A percentile compares a stretch with the other conserved stretches of the same genome.
Evolutionary conservation across 345 rosid species (phyloP).

Genomic region (Pistacia vera): DNA sequence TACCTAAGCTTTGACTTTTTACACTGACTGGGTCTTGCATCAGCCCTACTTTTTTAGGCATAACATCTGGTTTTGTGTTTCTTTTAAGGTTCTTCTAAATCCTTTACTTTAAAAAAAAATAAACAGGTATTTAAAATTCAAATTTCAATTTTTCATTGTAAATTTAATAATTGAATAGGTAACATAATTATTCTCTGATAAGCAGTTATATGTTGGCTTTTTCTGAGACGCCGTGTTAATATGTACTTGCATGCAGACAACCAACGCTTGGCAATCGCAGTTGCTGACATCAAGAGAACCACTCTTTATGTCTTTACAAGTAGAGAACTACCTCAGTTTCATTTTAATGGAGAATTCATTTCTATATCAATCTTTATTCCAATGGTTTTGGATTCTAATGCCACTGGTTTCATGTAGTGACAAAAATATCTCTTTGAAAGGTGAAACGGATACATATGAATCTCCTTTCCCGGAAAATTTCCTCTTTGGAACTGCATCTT

Average conservation of each 20-base stretch:
- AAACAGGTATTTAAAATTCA: too few relatives aligned
- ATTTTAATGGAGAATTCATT: conserved; percentile 24
- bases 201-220: too few relatives aligned
- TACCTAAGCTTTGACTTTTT: too few relatives aligned
- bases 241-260: not conserved
- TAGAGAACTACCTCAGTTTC: not conserved
- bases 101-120: too few relatives aligned
- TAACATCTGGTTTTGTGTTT: too few relatives aligned
- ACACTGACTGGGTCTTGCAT: too few relatives aligned
- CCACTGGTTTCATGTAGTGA: conserved; percentile 18
- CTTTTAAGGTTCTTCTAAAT: too few relatives aligned
- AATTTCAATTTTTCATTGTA: too few relatives aligned
- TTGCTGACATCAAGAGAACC: not conserved
- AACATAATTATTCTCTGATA: too few relatives aligned
- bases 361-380: not conserved
- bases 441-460: not conserved
- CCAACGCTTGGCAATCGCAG: not conserved
- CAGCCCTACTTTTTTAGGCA: too few relatives aligned
- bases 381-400: conserved; percentile 13
- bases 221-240: too few relatives aligned
- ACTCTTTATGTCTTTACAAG: not conserved
- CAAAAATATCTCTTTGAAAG: conserved; percentile 1
- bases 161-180: too few relatives aligned
- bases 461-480: conserved; percentile 47
- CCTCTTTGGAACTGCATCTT: conserved; percentile 82